Base-by-base conservation (phyloP, 225 moss, liverwort and hornwort species). In the Anthoceros angustus region DNA sequence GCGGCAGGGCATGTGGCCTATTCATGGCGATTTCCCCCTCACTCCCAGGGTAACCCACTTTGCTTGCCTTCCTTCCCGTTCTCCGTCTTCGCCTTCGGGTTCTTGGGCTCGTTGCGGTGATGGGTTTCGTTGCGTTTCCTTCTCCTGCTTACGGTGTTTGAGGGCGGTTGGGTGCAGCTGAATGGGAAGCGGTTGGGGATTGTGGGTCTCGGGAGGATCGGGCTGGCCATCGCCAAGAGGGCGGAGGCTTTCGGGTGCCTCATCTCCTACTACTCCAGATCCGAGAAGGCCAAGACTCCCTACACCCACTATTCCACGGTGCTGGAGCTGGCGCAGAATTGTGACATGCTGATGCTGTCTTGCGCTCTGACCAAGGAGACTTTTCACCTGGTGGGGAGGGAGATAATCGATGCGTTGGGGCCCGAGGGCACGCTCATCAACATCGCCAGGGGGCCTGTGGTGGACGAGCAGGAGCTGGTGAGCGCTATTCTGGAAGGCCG, bases 321-420 rank as follows among this genome's bases (percentile, higher is more conserved):
- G 39, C 74, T 93, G 68, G 87, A 93, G 42, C 82, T 93, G 24
- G 90, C 93, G 64, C 78, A 70, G 49, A 69, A 87, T 67, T 83
- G 80, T 12, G 79, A 80, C 45, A 78, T 90, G 78, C 81, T 93
- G 21, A 75, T 89, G 25, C 72, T 68, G 46, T 84, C 86, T 42
- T 90, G 89, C 71, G 43, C 83, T 64, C 63, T 74, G 43, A 83
- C 83, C 11, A 80, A 84, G 62, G 83, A 62, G 12, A 90, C 93
- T 6, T 63, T 71, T 45, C 83, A 80, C 45, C 78, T 93, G 46
- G 74, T 87, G 46, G 79, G 83, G 32, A 77, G 86, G 20, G 77
- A 87, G 73, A 86, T 89, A n/a, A 70, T 93, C 64, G 87, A 89
- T 74, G 93, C 93, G 25, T 73, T 90, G 72, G 89, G 88, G 63